Conservation (phyloP, 129 eudicot genomes). For the Chrysanthemum lavandulifolium region DNA sequence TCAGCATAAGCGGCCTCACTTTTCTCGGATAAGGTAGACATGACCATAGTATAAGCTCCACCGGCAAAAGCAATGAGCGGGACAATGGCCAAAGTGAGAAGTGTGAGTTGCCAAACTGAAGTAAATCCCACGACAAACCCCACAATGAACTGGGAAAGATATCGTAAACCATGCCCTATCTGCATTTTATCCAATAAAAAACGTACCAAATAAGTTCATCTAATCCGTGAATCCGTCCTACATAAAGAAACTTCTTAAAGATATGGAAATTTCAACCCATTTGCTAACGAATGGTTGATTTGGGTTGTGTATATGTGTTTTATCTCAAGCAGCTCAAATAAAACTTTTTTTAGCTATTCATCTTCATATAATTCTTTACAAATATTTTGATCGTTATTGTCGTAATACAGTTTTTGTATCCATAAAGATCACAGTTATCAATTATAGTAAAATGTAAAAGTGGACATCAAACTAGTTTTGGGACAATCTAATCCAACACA, state of each 20-base stretch:
- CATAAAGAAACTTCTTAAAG: not conserved
- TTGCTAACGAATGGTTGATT: not conserved
- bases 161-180: constrained; percentile 71
- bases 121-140: constrained; percentile 73
- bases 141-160: constrained; percentile 64
- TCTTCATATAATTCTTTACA: too few species aligned
- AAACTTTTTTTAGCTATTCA: too few species aligned
- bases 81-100: constrained; percentile 70
- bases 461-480: not conserved
- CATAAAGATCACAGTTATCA: too few species aligned
- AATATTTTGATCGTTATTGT: too few species aligned
- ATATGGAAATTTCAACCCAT: not conserved
- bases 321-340: too few species aligned
- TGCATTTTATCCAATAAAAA: constrained; percentile 33
- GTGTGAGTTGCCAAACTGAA: constrained; percentile 81
- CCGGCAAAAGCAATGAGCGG: constrained; percentile 84
- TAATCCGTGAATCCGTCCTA: not conserved
- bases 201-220: not conserved
- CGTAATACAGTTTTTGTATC: too few species aligned
- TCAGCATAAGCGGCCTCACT: constrained; percentile 90
- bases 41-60: constrained; percentile 64
- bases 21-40: constrained; percentile 74
- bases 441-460: not conserved
- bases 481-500: not conserved
- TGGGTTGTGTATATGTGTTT: not conserved